Conservation (phyloP, 1,284 basidiomycete genomes). For the Psilocybe mexicana region DNA sequence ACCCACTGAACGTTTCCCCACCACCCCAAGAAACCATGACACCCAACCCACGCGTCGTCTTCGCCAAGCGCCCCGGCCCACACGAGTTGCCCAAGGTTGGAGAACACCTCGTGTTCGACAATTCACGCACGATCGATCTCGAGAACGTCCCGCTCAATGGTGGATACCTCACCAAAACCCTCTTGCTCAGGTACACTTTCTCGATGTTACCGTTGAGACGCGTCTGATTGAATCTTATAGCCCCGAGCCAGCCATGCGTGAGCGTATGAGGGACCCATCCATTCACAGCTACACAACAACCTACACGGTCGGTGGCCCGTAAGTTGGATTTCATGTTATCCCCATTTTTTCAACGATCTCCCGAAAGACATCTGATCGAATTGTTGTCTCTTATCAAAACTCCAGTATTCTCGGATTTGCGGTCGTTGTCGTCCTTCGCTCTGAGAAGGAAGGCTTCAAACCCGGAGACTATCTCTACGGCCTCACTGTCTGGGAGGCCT, state of each 20-base stretch:
- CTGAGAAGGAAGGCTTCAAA: conserved; percentile 39
- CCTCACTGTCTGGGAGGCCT: conserved; percentile 19
- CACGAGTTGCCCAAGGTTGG: conserved; percentile 1
- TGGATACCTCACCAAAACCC: conserved; percentile 38
- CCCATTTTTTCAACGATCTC: background rate
- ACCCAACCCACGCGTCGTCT: conserved; percentile 3
- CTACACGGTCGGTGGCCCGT: conserved; percentile 43
- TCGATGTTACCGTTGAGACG: conserved; percentile 36
- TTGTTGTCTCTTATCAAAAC: background rate
- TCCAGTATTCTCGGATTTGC: conserved; percentile 33
- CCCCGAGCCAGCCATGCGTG: conserved; percentile 50
- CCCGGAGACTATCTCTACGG: conserved; percentile 47
- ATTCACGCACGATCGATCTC: conserved; percentile 48
- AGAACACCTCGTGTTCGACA: conserved; percentile 39
- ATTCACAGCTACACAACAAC: conserved; percentile 29
- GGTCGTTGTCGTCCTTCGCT: conserved; percentile 47
- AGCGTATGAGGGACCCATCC: conserved; percentile 36
- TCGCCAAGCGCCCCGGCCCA: background rate
- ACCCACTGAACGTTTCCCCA: background rate
- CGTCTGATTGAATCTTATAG: conserved; percentile 32
- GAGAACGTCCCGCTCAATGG: conserved; percentile 51
- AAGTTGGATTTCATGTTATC: conserved; percentile 17
- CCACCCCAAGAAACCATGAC: background rate
- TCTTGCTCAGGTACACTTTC: background rate
- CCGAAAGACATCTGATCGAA: background rate